phyloP scores from a whole-genome alignment of 768 basidiomycete species.

The Lactifluus piperatus region DNA sequence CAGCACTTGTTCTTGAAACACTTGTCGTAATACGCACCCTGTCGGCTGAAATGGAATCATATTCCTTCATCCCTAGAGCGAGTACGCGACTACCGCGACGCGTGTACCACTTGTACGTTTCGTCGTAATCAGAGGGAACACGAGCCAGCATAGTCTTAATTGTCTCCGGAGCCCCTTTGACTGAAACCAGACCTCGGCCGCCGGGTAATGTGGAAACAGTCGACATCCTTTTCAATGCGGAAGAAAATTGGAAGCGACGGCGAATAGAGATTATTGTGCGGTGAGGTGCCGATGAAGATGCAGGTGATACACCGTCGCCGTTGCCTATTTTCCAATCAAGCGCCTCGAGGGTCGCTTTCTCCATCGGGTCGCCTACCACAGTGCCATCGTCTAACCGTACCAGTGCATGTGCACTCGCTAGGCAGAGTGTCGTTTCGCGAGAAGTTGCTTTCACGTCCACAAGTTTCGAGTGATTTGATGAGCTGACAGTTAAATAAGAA shows the following conservation, averaged over 20 bases:
- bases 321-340: constrained; percentile 60
- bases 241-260: constrained; percentile 96
- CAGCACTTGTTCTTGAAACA: neutral
- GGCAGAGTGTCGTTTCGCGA: constrained; percentile 73
- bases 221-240: constrained; percentile 95
- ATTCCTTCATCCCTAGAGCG: constrained; percentile 82
- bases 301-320: constrained; percentile 65
- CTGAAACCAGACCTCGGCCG: constrained; percentile 53
- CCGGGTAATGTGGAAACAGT: constrained; percentile 67
- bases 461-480: constrained; percentile 51
- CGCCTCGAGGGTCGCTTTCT: constrained; percentile 89
- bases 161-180: constrained; percentile 97
- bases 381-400: constrained; percentile 92
- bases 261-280: constrained; percentile 62
- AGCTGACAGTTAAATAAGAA: constrained; percentile 31
- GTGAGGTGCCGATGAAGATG: constrained; percentile 41
- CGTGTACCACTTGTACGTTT: constrained; percentile 92
- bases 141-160: constrained; percentile 75
- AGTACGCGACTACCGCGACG: constrained; percentile 89
- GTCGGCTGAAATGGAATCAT: constrained; percentile 59
- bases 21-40: constrained; percentile 42
- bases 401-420: constrained; percentile 92
- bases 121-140: constrained; percentile 79
- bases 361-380: constrained; percentile 97
- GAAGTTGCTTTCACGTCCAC: constrained; percentile 70